Base-by-base conservation (phyloP, 148 eudicot species). In the Diospyros kaki region DNA sequence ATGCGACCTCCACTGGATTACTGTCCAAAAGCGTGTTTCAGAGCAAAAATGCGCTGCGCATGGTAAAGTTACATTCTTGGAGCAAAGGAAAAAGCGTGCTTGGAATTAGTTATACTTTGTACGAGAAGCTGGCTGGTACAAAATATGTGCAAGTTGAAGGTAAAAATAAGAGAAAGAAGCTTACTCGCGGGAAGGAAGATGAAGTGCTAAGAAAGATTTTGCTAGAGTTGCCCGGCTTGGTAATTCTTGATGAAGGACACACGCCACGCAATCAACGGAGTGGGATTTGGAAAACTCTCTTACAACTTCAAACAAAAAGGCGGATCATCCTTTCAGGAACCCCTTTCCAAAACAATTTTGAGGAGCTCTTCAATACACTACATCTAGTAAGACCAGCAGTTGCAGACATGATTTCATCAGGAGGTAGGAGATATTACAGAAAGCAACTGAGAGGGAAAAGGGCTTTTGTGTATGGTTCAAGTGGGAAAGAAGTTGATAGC, bases 231-330 rank as follows among this genome's bases (percentile, higher is more conserved):
- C 79, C 89, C 0, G 89, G 83, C 0, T 54, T 92, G 10, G 39
- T 92, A 6, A 69, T 92, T 69, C 81, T 92, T 2, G 97, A 92
- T 68, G 97, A 92, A 80, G 97, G 92, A 9, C 94, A 92, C 75
- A 89, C 87, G 0, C 90, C 97, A 0, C 85, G 91, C 9, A 92
- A 88, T n/a, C 83, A 89, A 0, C 45, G 68, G 4, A 88, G 89
- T 15, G 59, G 11, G 4, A 85, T 88, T 42, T 92, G 85, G 81
- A 86, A 85, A 18, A 84, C 77, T 5, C 74, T 89, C 5, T 58
- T 78, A 2, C 76, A 82, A 6, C 86, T 88, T 5, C 17, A 66
- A 15, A 92, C 97, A 0, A 69, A 80, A 65, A 72, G 77, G 54
- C 73, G 87, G 4, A 77, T 89, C 14, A 84, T 88, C 38, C 82